Evolutionary conservation across 129 eudicot genomes (phyloP).

Genomic region (Gnaphalium uliginosum): DNA sequence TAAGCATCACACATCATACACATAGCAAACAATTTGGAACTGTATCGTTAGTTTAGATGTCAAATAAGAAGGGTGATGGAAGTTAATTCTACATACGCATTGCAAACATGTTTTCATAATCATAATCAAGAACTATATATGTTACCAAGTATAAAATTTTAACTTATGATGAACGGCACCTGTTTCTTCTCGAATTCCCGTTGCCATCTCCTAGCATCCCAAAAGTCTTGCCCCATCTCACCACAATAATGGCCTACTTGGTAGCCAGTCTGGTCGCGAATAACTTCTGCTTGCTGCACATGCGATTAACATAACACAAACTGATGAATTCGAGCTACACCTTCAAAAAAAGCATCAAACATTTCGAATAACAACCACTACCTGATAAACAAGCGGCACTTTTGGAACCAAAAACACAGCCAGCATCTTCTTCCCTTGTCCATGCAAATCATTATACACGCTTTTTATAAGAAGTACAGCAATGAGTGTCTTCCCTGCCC

Average conservation of each 20-base stretch:
- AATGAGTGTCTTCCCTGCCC: slow-evolving; percentile 96
- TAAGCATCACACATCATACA: neutral
- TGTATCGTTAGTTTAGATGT: neutral
- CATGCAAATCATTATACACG: slow-evolving; percentile 56
- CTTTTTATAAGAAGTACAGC: slow-evolving; percentile 93
- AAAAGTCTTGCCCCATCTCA: slow-evolving; percentile 99
- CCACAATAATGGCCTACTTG: slow-evolving; percentile 99
- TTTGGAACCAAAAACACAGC: slow-evolving; percentile 97
- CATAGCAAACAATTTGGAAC: neutral
- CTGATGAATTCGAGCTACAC: slow-evolving; percentile 2
- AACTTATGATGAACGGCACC: slow-evolving; percentile 39
- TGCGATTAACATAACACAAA: slow-evolving; percentile 16
- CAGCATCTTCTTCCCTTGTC: slow-evolving; percentile 70
- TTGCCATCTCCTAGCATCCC: slow-evolving; percentile 99
- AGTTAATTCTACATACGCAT: neutral
- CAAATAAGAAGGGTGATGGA: neutral
- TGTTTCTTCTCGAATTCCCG: slow-evolving; percentile 96
- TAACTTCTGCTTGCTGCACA: slow-evolving; percentile 98
- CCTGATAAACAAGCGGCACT: slow-evolving; percentile 99
- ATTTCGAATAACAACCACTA: slow-evolving; percentile 19
- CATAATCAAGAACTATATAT: slow-evolving; percentile 2
- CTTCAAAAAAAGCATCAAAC: neutral
- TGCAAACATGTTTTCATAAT: neutral
- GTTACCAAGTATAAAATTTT: slow-evolving; percentile 2
- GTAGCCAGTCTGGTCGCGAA: slow-evolving; percentile 87